Conservation (phyloP, 2,329 filamentous ascomycete species). For the Xylaria sp. region DNA sequence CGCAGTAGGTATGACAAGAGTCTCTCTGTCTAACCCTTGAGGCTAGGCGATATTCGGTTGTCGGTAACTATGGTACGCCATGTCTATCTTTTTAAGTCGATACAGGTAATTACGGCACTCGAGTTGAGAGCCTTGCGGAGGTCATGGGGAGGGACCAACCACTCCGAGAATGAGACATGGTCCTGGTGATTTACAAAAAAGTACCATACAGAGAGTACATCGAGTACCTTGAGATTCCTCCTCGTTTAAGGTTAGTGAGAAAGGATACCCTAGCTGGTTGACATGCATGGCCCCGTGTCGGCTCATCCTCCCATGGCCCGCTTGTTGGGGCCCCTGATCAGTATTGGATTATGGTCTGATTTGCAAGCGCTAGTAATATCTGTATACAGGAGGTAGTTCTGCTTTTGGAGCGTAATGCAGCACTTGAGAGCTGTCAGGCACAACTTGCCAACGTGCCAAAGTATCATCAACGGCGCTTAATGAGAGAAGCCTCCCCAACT, state of each 20-base stretch:
- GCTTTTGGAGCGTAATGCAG: constrained; percentile 30
- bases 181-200: constrained; percentile 38
- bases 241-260: constrained; percentile 35
- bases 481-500: constrained; percentile 30
- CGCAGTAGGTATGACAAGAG: not conserved
- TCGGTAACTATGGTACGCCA: not conserved
- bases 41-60: constrained; percentile 8
- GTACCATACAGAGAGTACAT: constrained; percentile 40
- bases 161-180: constrained; percentile 31
- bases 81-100: not conserved
- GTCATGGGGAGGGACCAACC: constrained; percentile 12
- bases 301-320: constrained; percentile 46
- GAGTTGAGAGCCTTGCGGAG: constrained; percentile 19
- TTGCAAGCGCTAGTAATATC: constrained; percentile 35
- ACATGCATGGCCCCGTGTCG: constrained; percentile 49
- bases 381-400: constrained; percentile 13
- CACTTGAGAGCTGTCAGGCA: constrained; percentile 39
- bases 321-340: constrained; percentile 39
- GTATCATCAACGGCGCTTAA: constrained; percentile 39
- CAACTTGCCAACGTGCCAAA: constrained; percentile 37
- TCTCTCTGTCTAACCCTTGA: not conserved
- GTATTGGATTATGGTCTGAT: constrained; percentile 40
- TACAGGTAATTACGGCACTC: not conserved
- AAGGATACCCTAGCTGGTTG: constrained; percentile 35
- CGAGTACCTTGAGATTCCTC: constrained; percentile 33